These are phyloP conservation scores for Cadophora gregata DNA, from an alignment of 2,329 filamentous ascomycete genomes.

Conservation along the genomic window DNA sequence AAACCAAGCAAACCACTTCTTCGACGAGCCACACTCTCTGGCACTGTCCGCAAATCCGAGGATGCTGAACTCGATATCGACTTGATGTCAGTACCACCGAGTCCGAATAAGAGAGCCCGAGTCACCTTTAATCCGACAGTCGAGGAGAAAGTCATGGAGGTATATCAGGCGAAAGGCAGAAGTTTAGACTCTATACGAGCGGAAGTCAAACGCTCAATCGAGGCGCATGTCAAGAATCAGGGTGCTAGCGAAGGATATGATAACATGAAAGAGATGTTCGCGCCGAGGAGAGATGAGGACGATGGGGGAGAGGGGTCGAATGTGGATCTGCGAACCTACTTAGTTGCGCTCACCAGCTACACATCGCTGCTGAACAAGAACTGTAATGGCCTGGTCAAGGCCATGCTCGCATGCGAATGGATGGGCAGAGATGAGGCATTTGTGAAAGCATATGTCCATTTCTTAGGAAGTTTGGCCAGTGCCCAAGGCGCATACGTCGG, in stretches of 20 bases:
- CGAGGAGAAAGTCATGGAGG: conserved; percentile 44
- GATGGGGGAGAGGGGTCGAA: conserved; percentile 43
- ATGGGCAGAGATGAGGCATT: conserved; percentile 69
- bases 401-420: conserved; percentile 67
- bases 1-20: conserved; percentile 42
- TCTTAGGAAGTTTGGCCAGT: conserved; percentile 76
- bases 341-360: conserved; percentile 67
- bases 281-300: conserved; percentile 33
- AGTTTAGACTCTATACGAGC: conserved; percentile 39
- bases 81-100: conserved; percentile 34
- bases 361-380: conserved; percentile 64
- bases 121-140: conserved; percentile 44
- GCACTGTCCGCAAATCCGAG: conserved; percentile 39
- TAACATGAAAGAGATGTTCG: conserved; percentile 63
- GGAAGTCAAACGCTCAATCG: conserved; percentile 50
- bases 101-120: conserved; percentile 40
- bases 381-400: conserved; percentile 63
- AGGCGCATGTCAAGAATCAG: conserved; percentile 54
- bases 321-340: conserved; percentile 58
- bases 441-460: conserved; percentile 69
- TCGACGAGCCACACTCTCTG: conserved; percentile 38
- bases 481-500: conserved; percentile 81
- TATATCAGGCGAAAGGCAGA: conserved; percentile 36
- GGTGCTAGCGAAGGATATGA: conserved; percentile 67
- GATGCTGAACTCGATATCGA: conserved; percentile 40